These are phyloP conservation scores for Fusarium acutatum DNA, from an alignment of 2,329 filamentous ascomycete species.

Conservation along the genomic window DNA sequence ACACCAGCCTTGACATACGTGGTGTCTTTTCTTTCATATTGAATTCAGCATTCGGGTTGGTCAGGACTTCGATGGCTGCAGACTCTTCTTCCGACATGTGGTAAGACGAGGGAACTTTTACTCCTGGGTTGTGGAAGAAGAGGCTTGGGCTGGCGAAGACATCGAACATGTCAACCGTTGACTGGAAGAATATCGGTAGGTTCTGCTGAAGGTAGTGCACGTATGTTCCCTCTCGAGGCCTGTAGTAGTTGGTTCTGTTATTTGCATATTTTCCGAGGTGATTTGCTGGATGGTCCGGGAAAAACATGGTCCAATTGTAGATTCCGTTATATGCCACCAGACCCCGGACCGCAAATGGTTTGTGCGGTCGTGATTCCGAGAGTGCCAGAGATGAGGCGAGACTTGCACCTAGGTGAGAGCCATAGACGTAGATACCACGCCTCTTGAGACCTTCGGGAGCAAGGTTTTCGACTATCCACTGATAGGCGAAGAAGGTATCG, in stretches of 20 bases:
- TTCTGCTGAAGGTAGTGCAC: constrained; percentile 50
- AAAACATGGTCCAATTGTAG: constrained; percentile 71
- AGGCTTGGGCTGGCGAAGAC: constrained; percentile 66
- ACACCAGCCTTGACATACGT: constrained; percentile 55
- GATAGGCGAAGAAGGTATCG: constrained; percentile 63
- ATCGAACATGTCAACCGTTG: constrained; percentile 63
- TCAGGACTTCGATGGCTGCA: constrained; percentile 36
- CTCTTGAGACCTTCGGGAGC: constrained; percentile 46
- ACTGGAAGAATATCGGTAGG: constrained; percentile 55
- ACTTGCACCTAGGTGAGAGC: constrained; percentile 65
- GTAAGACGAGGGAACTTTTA: constrained; percentile 58
- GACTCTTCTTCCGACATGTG: constrained; percentile 44
- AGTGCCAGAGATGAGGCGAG: constrained; percentile 66
- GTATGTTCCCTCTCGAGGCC: constrained; percentile 44
- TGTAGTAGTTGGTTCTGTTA: constrained; percentile 13
- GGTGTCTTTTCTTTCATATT: constrained; percentile 40
- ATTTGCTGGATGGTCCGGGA: constrained; percentile 61
- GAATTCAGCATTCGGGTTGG: constrained; percentile 25
- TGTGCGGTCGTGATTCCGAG: constrained; percentile 59
- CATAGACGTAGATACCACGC: constrained; percentile 58
- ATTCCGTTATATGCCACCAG: constrained; percentile 67
- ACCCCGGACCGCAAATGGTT: constrained; percentile 59
- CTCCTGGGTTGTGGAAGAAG: constrained; percentile 64
- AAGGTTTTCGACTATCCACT: constrained; percentile 59
- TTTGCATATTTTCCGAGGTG: constrained; percentile 27